phyloP scores from a whole-genome alignment of 116 monocot genomes.

The Zostera marina region DNA sequence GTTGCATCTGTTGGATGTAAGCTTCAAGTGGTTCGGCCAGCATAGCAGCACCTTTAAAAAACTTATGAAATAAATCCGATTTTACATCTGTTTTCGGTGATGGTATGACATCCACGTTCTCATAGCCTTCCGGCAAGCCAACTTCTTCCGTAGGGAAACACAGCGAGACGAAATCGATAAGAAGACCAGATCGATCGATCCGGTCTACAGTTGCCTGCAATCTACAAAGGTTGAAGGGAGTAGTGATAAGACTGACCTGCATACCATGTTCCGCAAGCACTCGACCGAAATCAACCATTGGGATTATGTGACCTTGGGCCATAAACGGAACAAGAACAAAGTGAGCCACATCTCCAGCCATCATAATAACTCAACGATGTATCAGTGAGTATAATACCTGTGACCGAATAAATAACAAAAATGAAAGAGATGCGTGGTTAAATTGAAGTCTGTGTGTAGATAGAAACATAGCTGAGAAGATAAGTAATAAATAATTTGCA shows the following conservation, averaged over 20 bases:
- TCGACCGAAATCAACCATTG: conserved; percentile 14
- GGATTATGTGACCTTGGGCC: conserved; percentile 20
- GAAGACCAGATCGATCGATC: neutral
- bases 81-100: no score
- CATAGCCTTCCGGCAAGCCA: conserved; percentile 6
- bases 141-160: conserved; percentile 2
- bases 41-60: neutral
- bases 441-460: no score
- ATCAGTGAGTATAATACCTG: no score
- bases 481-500: no score
- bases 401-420: no score
- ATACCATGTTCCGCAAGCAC: conserved; percentile 8
- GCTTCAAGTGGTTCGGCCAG: neutral
- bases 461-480: no score
- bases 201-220: neutral
- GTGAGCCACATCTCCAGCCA: conserved; percentile 1
- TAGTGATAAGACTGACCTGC: conserved; percentile 9
- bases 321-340: conserved; percentile 16
- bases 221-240: conserved; percentile 10
- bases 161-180: conserved; percentile 4
- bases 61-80: conserved; percentile 3
- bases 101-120: conserved; percentile 10
- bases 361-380: no score
- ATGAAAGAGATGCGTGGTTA: no score
- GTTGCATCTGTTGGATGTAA: neutral